Evolutionary conservation across 441 rosid genomes (phyloP).

Genomic region (Eutrema salsugineum): DNA sequence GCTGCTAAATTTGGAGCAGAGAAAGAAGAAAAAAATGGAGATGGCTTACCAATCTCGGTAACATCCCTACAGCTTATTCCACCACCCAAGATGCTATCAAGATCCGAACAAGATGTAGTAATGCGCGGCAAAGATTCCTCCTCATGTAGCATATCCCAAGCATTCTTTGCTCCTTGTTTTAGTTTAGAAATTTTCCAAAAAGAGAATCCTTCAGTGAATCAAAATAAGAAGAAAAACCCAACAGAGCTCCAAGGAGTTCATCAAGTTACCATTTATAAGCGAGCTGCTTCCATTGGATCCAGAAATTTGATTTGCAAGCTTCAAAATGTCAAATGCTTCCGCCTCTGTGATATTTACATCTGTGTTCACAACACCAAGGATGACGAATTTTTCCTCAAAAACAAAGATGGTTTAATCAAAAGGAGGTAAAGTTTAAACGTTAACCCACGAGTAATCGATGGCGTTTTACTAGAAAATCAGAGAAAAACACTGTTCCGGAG

Average conservation of each 20-base stretch:
- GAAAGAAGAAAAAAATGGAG: not conserved
- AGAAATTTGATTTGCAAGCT: constrained; percentile 39
- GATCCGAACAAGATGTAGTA: constrained; percentile 81
- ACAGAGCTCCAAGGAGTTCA: constrained; percentile 6
- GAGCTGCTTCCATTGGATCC: constrained; percentile 31
- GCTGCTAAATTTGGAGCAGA: not conserved
- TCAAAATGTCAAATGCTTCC: constrained; percentile 64
- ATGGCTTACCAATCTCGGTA: constrained; percentile 76
- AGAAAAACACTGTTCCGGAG: not conserved
- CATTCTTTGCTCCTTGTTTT: constrained; percentile 64
- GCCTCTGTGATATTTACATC: constrained; percentile 50
- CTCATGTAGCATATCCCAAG: constrained; percentile 92
- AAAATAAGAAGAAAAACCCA: not conserved
- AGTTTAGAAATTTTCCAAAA: too few relatives aligned
- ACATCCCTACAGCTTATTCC: constrained; percentile 88
- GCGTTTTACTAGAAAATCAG: not conserved
- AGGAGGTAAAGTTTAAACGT: too few relatives aligned
- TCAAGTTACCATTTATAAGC: constrained; percentile 42
- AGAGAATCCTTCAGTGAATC: not conserved
- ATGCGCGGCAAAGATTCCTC: constrained; percentile 60
- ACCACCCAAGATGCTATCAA: constrained; percentile 83
- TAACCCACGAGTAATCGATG: not conserved
- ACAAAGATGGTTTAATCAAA: not conserved
- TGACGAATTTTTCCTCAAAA: not conserved
- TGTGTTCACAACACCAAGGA: constrained; percentile 23